phyloP scores from a whole-genome alignment of 768 basidiomycete species.

The Pisolithus orientalis region DNA sequence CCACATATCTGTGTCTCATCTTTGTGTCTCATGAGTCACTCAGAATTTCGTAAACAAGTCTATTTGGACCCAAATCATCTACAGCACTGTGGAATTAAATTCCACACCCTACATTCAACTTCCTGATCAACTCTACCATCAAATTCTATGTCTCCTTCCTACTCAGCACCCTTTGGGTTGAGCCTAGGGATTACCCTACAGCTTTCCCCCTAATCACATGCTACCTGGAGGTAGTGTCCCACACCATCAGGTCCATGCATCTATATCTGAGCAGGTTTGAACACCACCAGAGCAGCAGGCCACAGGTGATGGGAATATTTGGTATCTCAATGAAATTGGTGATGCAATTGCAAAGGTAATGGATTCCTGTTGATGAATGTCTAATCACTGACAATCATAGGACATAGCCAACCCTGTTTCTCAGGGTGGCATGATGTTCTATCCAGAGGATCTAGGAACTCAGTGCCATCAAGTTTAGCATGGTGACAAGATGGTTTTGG shows the following conservation, averaged over 20 bases:
- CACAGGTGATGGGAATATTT: slow-evolving; percentile 13
- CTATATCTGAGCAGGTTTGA: not conserved
- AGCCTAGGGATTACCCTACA: too few species aligned
- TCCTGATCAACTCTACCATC: too few species aligned
- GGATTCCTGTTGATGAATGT: not conserved
- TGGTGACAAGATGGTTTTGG: slow-evolving; percentile 9
- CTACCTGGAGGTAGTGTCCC: too few species aligned
- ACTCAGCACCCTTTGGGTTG: too few species aligned
- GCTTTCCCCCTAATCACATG: too few species aligned
- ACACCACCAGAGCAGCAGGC: slow-evolving; percentile 3
- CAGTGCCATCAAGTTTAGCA: slow-evolving; percentile 6
- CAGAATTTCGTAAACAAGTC: too few species aligned
- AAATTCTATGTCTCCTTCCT: too few species aligned
- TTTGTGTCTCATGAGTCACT: too few species aligned
- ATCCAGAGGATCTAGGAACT: not conserved
- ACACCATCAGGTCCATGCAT: not conserved
- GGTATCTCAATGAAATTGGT: slow-evolving; percentile 12
- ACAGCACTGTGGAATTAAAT: too few species aligned
- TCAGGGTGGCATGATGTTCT: not conserved
- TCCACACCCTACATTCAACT: too few species aligned
- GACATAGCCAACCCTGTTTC: not conserved
- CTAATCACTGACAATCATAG: not conserved
- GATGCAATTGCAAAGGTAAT: slow-evolving; percentile 20
- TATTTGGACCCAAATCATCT: too few species aligned
- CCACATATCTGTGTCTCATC: too few species aligned